A percentile compares a stretch with the other conserved stretches of the same genome.
Evolutionary conservation across 441 rosid species (phyloP).

Genomic region (Raphanus hybrid): DNA sequence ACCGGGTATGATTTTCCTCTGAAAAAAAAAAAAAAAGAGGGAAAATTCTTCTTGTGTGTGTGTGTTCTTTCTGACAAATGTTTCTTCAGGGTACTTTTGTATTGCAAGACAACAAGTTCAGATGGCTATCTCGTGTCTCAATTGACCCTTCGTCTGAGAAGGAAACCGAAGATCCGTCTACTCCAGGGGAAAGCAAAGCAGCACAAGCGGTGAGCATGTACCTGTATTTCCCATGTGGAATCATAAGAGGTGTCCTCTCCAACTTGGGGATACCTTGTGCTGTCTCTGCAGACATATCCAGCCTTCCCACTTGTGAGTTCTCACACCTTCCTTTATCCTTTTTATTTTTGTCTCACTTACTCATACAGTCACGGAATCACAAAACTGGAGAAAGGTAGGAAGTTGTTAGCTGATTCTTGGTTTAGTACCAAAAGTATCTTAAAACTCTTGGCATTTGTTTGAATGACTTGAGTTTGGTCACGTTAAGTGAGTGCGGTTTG

Average conservation of each 20-base stretch:
- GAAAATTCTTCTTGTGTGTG: slow-evolving; percentile 12
- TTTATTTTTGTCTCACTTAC: not conserved
- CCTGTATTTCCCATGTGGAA: slow-evolving; percentile 94
- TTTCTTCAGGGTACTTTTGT: slow-evolving; percentile 92
- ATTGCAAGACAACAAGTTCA: slow-evolving; percentile 89
- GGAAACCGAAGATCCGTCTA: slow-evolving; percentile 59
- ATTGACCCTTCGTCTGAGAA: slow-evolving; percentile 64
- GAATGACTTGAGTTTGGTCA: not conserved
- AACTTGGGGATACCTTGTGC: slow-evolving; percentile 97
- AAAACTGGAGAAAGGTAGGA: not conserved
- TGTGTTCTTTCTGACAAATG: slow-evolving; percentile 4
- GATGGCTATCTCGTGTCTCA: slow-evolving; percentile 87
- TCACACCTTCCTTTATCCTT: not conserved
- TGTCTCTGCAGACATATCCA: slow-evolving; percentile 93
- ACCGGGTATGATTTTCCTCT: slow-evolving; percentile 54
- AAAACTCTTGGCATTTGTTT: not conserved
- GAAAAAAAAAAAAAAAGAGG: slow-evolving; percentile 15
- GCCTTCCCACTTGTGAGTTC: slow-evolving; percentile 56
- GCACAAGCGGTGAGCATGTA: slow-evolving; percentile 82
- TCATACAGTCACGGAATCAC: not conserved
- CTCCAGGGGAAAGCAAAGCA: slow-evolving; percentile 63
- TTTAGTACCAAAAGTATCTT: not conserved
- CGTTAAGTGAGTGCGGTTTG: not conserved
- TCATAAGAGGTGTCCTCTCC: slow-evolving; percentile 96
- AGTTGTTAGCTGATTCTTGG: not conserved